These are phyloP conservation scores for Citeromyces siamensis DNA, from an alignment of 1,139 yeast genomes.

Conservation along the genomic window DNA sequence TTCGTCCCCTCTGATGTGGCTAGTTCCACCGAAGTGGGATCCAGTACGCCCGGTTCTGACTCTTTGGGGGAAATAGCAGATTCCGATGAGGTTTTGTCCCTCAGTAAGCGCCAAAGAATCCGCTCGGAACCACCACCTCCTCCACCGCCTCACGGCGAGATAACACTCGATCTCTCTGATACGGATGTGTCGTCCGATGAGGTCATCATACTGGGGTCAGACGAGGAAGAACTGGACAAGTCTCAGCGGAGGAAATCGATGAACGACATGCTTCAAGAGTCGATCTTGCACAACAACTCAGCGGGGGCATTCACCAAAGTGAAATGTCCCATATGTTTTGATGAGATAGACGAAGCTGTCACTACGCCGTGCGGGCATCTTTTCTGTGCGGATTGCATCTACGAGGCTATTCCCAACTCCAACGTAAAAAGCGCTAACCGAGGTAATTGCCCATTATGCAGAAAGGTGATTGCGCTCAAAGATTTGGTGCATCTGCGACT, in stretches of 20 bases:
- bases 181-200: constrained; percentile 5
- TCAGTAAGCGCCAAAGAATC: too few species aligned
- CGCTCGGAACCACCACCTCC: too few species aligned
- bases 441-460: constrained; percentile 38
- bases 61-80: too few species aligned
- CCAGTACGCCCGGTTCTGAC: too few species aligned
- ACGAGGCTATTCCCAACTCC: constrained; percentile 33
- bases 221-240: constrained; percentile 6
- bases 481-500: constrained; percentile 19
- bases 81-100: too few species aligned
- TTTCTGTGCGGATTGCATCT: constrained; percentile 37
- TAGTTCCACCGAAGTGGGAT: too few species aligned
- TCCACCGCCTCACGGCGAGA: too few species aligned
- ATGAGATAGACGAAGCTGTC: constrained; percentile 30
- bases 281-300: constrained; percentile 10
- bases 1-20: too few species aligned
- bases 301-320: constrained; percentile 19
- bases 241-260: constrained; percentile 5
- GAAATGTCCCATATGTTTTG: constrained; percentile 41
- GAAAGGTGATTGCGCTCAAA: constrained; percentile 25
- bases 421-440: constrained; percentile 13
- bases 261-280: constrained; percentile 10
- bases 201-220: constrained; percentile 5
- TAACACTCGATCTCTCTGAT: constrained; percentile 4
- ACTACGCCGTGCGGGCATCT: constrained; percentile 44